Base-by-base conservation (phyloP, 2,329 filamentous ascomycete species). In the Colletotrichum sp. region DNA sequence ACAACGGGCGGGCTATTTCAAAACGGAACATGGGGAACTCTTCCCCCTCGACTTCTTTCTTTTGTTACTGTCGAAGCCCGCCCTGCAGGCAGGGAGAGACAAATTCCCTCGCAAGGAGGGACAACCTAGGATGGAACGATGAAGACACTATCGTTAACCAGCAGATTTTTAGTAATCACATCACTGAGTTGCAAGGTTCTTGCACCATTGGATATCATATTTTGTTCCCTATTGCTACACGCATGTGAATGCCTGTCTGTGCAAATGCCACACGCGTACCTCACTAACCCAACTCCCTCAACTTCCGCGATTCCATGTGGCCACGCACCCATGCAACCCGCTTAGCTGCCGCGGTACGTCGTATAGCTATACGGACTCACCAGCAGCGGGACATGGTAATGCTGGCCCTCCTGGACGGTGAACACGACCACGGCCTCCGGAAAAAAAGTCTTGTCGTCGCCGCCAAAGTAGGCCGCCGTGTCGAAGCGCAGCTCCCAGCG, bases 301-400 rank as follows among this genome's bases (percentile, higher is more conserved):
- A 48, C 43, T 12, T n/a, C 39, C 9, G 7, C 39, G 39, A 1
- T n/a, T 28, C 13, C 15, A 18, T 21, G 63, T 15, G 18, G 3
- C 26, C 57, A 60, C n/a, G 28, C 57, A 64, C 9, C 13, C 43
- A 16, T n/a, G 28, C 64, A 12, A 32, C 10, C 34, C 13, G 13
- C 79, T 87, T 86, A 95, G 83, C 93, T 95, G 18, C 95, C 95
- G 64, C 95, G 88, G 85, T 97, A 97, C 12, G 94, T 96, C 55
- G 93, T 94, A 85, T 95, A 97, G 82, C 93, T 94, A 85, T 93
- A 96, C 34, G 94, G 94, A 78, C 93, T 92, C 85, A 96, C 83
- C 83, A 97, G 82, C 81, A 97, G 84, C 60, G 95, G 95, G 5
- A 97, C 94, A 86, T 97, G 95, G 82, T 94, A 96, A 81, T 94